phyloP scores from a whole-genome alignment of 1,284 basidiomycete species.

The Cryptococcus sp. region DNA sequence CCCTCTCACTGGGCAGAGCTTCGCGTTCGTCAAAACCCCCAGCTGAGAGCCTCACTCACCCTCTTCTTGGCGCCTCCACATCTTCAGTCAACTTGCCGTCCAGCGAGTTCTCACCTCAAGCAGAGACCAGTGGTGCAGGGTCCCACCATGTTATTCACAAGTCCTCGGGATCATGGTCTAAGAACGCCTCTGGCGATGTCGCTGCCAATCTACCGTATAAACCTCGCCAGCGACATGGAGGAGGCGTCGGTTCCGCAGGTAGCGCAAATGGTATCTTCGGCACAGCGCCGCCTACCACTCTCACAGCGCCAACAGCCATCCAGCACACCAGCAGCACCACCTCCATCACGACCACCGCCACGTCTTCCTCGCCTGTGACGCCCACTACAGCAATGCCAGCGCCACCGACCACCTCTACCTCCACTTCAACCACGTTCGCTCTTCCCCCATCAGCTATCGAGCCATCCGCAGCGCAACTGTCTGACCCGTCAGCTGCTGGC shows the following conservation, averaged over 20 bases:
- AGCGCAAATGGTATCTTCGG: conserved; percentile 24
- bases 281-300: neutral
- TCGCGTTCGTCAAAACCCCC: conserved; percentile 20
- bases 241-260: conserved; percentile 28
- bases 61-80: conserved; percentile 44
- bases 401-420: conserved; percentile 30
- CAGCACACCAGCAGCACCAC: conserved; percentile 10
- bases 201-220: conserved; percentile 40
- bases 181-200: neutral
- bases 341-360: conserved; percentile 7
- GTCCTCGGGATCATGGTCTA: conserved; percentile 15
- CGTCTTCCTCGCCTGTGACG: neutral
- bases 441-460: conserved; percentile 31
- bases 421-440: conserved; percentile 40
- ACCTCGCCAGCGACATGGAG: conserved; percentile 44
- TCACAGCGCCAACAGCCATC: neutral
- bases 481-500: conserved; percentile 4
- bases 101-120: conserved; percentile 4
- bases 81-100: conserved; percentile 31
- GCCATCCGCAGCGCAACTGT: conserved; percentile 9
- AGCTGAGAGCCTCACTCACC: conserved; percentile 42
- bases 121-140: neutral
- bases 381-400: conserved; percentile 12
- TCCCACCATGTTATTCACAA: conserved; percentile 2
- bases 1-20: conserved; percentile 36